Base-by-base conservation (phyloP, 2,329 filamentous ascomycete genomes). In the Fulvia fulva region DNA sequence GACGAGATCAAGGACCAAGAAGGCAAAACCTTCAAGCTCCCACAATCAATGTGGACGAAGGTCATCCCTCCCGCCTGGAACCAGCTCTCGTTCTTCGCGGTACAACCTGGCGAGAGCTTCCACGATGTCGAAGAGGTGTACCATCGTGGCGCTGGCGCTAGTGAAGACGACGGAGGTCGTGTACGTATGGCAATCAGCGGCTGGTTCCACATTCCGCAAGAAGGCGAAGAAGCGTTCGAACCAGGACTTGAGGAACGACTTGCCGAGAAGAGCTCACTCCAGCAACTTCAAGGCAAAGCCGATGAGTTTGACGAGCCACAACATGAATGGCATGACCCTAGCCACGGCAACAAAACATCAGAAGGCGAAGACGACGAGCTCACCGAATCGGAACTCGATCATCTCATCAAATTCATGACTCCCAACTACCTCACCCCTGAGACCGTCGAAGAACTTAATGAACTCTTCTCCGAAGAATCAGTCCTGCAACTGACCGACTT, bases 91-190 rank as follows among this genome's bases (percentile, higher is more conserved):
- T 99, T 99, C 83, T 99, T 99, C 74, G 91, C 92, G 19, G 95
- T 99, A 6, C 91, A 97, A 77, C 94, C 94, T 0, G 94, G 94
- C n/a, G 87, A 96, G 81, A 97, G 93, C 74, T 99, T 97, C 76
- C 94, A 99, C 76, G 94, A 99, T 73, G 94, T 99, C 56, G 93
- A 97, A 77, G 94, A 99, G 76, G 94, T 99, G 4, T 97, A 97
- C 76, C 86, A 89, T 72, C 68, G 79, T 77, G 63, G 80, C 72
- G 59, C 79, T 78, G 71, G 82, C 78, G 67, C 83, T 84, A 75
- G 82, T 81, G 71, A 85, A 81, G 73, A 82, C 70, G 83, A 92
- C 58, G 87, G 88, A 19, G 88, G 87, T 0, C 84, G 90, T 50
- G 85, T 97, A 51, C 87, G 94, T 65, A 97, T 99, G 93, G 94